Percentiles rank a stretch among this genome's conserved stretches.
Conservation (phyloP, 2,329 filamentous ascomycete genomes). For the Neopestalotiopsis sp. region DNA sequence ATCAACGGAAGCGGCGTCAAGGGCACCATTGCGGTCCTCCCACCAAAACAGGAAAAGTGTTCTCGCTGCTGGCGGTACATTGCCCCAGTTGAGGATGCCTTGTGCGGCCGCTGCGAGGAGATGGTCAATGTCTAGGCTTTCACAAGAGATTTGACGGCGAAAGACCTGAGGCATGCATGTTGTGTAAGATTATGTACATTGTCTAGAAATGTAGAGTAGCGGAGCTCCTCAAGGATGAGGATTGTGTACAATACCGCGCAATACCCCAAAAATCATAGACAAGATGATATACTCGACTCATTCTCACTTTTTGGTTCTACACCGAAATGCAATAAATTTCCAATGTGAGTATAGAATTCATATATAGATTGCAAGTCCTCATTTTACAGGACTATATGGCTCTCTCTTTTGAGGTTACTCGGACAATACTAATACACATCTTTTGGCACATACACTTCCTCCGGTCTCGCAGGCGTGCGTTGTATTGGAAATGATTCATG, state of each 20-base stretch:
- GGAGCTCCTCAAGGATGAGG: background rate
- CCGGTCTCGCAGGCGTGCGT: too few relatives aligned
- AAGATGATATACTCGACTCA: background rate
- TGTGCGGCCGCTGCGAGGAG: constrained; percentile 78
- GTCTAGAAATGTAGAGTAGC: background rate
- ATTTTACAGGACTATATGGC: too few relatives aligned
- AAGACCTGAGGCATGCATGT: too few relatives aligned
- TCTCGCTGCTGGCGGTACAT: constrained; percentile 88
- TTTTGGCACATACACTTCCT: too few relatives aligned
- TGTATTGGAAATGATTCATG: too few relatives aligned
- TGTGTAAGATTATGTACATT: background rate
- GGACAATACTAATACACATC: too few relatives aligned
- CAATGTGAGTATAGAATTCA: background rate
- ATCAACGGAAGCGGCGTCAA: constrained; percentile 36
- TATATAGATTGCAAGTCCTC: background rate
- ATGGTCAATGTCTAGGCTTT: constrained; percentile 50
- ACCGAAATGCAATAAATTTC: background rate
- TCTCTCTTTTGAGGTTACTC: too few relatives aligned
- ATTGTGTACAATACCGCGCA: background rate
- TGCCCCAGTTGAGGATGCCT: constrained; percentile 65
- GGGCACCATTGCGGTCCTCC: constrained; percentile 50
- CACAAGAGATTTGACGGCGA: too few relatives aligned
- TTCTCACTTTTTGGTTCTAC: background rate
- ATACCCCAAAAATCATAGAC: background rate
- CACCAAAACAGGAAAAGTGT: constrained; percentile 72